Conservation (phyloP, 306 rosid genomes). For the Lathyrus tuberosus region DNA sequence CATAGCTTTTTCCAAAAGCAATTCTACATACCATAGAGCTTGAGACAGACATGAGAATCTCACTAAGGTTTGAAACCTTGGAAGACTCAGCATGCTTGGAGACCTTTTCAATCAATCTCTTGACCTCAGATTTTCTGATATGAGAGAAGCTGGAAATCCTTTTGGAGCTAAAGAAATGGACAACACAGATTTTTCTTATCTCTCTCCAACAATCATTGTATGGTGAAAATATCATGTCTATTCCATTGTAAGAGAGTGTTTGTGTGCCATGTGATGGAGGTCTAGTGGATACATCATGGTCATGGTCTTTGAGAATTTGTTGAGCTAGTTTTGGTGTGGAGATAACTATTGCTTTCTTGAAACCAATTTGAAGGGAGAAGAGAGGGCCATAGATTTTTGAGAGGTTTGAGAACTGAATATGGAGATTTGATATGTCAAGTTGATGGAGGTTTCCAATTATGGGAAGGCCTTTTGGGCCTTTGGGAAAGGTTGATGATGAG, state of each 20-base stretch:
- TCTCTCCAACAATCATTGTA: conserved; percentile 22
- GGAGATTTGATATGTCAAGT: conserved; percentile 17
- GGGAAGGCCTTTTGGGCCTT: conserved; percentile 10
- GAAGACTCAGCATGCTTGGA: not conserved
- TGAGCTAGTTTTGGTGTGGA: conserved; percentile 1
- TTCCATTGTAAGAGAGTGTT: conserved; percentile 2
- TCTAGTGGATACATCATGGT: not conserved
- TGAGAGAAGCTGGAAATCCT: not conserved
- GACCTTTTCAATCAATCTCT: not conserved
- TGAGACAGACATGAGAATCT: not conserved
- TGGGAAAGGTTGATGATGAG: not conserved
- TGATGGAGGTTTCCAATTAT: conserved; percentile 19
- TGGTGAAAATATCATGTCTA: conserved; percentile 14
- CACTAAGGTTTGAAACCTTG: conserved; percentile 14
- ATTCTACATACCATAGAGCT: conserved; percentile 19
- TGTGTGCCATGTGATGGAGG: not conserved
- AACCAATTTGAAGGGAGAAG: conserved; percentile 18
- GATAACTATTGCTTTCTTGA: conserved; percentile 7
- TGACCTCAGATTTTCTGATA: conserved; percentile 12
- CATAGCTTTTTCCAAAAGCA: conserved; percentile 25
- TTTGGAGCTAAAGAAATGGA: conserved; percentile 24
- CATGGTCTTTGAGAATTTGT: conserved; percentile 16
- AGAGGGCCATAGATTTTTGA: conserved; percentile 18
- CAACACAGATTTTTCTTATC: conserved; percentile 8
- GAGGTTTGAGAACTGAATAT: not conserved